A percentile compares a stretch with the other conserved stretches of the same genome.
Evolutionary conservation across 805 yeast genomes (phyloP).

Genomic region (Cyberlindnera mycetangii): DNA sequence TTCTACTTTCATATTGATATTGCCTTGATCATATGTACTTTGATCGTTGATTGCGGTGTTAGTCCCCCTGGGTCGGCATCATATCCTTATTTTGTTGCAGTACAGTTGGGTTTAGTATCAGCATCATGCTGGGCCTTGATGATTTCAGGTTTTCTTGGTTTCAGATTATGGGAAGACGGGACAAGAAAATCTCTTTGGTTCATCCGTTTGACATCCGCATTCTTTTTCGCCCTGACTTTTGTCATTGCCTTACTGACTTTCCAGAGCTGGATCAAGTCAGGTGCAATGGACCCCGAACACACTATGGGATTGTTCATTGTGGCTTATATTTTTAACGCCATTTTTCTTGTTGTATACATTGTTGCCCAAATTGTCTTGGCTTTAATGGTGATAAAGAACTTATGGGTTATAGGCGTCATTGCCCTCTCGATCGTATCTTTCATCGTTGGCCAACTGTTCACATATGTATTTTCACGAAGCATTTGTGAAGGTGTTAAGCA

Average conservation of each 20-base stretch:
- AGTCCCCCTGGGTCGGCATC: conserved; percentile 77
- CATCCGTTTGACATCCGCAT: conserved; percentile 47
- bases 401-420: conserved; percentile 92
- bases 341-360: conserved; percentile 59
- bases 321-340: conserved; percentile 67
- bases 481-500: conserved; percentile 77
- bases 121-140: conserved; percentile 68
- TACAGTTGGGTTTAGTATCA: conserved; percentile 73
- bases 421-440: conserved; percentile 69
- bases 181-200: conserved; percentile 59
- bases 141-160: conserved; percentile 75
- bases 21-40: conserved; percentile 56
- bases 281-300: conserved; percentile 44
- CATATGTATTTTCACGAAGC: conserved; percentile 61
- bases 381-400: conserved; percentile 61
- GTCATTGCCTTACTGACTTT: conserved; percentile 71
- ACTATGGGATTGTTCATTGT: conserved; percentile 71
- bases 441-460: conserved; percentile 71
- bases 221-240: conserved; percentile 64
- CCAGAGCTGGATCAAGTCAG: conserved; percentile 51
- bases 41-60: conserved; percentile 90
- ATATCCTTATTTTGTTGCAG: conserved; percentile 79
- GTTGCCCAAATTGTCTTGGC: conserved; percentile 69
- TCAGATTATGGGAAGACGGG: conserved; percentile 95
- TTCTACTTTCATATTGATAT: conserved; percentile 62